These are phyloP conservation scores for Spencermartinsiella europaea DNA, from an alignment of 805 yeast genomes.

Conservation along the genomic window DNA sequence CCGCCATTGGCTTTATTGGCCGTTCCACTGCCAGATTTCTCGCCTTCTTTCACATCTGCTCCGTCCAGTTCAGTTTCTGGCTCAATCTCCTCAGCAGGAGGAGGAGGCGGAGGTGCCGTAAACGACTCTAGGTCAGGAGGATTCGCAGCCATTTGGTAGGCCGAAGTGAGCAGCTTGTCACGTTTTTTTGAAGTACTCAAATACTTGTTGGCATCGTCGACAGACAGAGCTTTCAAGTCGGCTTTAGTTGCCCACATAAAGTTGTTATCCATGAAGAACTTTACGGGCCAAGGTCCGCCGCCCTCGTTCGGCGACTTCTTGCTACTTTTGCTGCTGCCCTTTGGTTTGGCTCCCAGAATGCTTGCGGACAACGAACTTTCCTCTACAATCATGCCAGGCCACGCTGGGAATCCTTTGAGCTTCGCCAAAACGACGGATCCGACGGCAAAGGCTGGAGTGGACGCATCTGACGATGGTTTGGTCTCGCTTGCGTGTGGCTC, in stretches of 20 bases:
- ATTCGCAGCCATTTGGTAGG: slow-evolving; percentile 51
- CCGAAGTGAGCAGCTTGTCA: slow-evolving; percentile 43
- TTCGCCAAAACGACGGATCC: slow-evolving; percentile 67
- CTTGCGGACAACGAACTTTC: slow-evolving; percentile 21
- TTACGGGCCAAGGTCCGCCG: slow-evolving; percentile 43
- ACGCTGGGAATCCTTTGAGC: slow-evolving; percentile 80
- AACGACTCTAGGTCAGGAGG: slow-evolving; percentile 47
- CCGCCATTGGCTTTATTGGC: slow-evolving; percentile 1
- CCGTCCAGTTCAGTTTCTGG: not conserved
- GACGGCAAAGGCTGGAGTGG: slow-evolving; percentile 34
- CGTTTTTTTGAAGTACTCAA: slow-evolving; percentile 33
- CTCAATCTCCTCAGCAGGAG: slow-evolving; percentile 2
- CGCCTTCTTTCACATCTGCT: not conserved
- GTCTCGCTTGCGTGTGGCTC: not conserved
- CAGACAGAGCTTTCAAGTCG: slow-evolving; percentile 46
- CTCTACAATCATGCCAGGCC: slow-evolving; percentile 71
- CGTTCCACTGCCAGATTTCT: not conserved
- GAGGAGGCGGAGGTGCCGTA: slow-evolving; percentile 25
- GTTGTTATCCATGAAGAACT: slow-evolving; percentile 65
- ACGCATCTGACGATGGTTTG: not conserved
- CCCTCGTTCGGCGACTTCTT: slow-evolving; percentile 19
- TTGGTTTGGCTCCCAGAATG: slow-evolving; percentile 29
- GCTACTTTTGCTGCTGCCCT: slow-evolving; percentile 17
- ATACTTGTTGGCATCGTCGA: slow-evolving; percentile 39
- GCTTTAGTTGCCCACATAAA: slow-evolving; percentile 57